Evolutionary conservation across 305 asterid genomes (phyloP).

Genomic region (Fraxinus sp.): DNA sequence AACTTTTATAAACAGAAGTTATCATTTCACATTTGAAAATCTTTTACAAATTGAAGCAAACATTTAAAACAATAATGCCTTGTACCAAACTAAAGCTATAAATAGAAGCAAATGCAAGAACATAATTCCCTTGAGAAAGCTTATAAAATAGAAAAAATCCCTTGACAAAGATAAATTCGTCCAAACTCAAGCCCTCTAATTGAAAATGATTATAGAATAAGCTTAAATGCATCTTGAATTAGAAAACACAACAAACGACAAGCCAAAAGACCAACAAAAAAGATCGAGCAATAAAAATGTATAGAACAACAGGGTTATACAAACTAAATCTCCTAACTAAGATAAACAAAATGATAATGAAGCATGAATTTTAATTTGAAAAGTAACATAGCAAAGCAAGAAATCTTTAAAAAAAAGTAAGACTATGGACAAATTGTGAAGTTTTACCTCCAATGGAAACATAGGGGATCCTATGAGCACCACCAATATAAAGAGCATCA

Average conservation of each 20-base stretch:
- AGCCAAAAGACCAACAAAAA: not conserved
- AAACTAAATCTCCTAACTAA: slow-evolving; percentile 1
- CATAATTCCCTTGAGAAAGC: not conserved
- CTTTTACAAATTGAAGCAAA: not conserved
- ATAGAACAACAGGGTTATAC: not conserved
- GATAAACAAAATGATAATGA: not conserved
- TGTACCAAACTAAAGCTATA: not conserved
- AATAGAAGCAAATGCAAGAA: slow-evolving; percentile 1
- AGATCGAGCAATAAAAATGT: slow-evolving; percentile 15
- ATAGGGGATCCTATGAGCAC: slow-evolving; percentile 81
- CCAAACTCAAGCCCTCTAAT: slow-evolving; percentile 5
- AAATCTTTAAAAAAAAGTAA: not conserved
- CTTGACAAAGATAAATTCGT: not conserved
- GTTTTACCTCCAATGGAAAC: slow-evolving; percentile 72
- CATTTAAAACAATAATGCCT: slow-evolving; percentile 12
- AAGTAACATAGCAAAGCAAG: not conserved
- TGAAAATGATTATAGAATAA: not conserved
- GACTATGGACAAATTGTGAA: not conserved
- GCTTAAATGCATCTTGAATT: not conserved
- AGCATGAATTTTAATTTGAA: not conserved
- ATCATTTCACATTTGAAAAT: too few species aligned
- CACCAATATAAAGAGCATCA: slow-evolving; percentile 75
- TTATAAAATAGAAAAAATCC: not conserved
- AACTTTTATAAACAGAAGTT: too few species aligned
- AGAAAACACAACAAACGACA: not conserved